phyloP scores from a whole-genome alignment of 2,329 filamentous ascomycete species.

The Colletotrichum viniferum region DNA sequence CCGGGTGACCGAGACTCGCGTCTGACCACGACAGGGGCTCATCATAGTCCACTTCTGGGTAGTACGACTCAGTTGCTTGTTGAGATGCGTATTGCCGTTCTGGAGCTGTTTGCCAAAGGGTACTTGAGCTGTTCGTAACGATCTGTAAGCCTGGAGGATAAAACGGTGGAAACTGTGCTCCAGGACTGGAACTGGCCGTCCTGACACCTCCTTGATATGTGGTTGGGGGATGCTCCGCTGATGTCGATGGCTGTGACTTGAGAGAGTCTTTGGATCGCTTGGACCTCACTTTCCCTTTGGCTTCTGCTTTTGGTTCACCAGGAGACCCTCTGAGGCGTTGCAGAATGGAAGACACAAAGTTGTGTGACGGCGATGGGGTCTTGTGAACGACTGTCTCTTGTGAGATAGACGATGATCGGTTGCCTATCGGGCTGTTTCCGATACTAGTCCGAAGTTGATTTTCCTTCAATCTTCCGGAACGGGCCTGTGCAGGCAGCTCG shows the following conservation, averaged over 20 bases:
- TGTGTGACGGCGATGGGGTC: neutral
- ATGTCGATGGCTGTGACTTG: neutral
- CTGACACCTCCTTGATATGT: slow-evolving; percentile 25
- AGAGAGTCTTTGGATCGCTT: neutral
- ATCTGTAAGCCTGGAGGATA: slow-evolving; percentile 26
- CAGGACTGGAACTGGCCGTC: slow-evolving; percentile 36
- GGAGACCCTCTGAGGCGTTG: neutral
- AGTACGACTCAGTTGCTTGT: neutral
- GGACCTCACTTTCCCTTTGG: neutral
- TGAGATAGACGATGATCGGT: neutral
- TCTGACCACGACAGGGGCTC: slow-evolving; percentile 3
- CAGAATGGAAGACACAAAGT: neutral
- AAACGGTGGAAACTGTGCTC: slow-evolving; percentile 28
- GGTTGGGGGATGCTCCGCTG: neutral
- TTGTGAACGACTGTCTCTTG: neutral
- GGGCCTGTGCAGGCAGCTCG: neutral
- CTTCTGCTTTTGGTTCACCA: neutral
- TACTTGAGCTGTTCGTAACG: slow-evolving; percentile 3
- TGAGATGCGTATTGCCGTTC: slow-evolving; percentile 23
- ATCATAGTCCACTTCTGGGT: neutral
- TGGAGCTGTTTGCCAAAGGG: neutral
- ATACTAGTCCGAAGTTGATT: neutral
- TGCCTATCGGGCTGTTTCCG: neutral
- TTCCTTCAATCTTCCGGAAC: neutral
- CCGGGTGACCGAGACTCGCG: neutral